phyloP scores from a whole-genome alignment of 768 basidiomycete species.

The Fibroporia radiculosa region DNA sequence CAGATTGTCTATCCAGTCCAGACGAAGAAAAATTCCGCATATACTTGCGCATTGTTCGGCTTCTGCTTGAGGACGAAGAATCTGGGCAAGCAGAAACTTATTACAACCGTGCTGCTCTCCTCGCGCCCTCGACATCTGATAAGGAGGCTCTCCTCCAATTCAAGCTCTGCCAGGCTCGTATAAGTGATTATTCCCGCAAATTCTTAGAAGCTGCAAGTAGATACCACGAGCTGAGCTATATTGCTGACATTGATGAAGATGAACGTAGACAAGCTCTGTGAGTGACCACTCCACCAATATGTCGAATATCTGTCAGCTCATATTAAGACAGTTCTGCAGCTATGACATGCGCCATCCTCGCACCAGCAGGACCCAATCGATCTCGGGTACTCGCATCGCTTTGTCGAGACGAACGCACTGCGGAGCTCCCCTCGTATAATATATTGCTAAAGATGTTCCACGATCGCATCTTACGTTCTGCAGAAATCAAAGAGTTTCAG shows the following conservation, averaged over 20 bases:
- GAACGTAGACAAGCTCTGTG: conserved; percentile 89
- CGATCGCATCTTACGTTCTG: conserved; percentile 88
- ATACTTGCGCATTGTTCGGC: conserved; percentile 90
- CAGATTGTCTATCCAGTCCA: conserved; percentile 7
- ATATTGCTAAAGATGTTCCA: conserved; percentile 98
- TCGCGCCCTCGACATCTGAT: conserved; percentile 75
- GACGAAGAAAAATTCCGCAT: conserved; percentile 86
- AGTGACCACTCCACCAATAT: conserved; percentile 22
- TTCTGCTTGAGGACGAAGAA: conserved; percentile 94
- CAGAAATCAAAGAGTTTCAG: conserved; percentile 88
- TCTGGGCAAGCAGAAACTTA: conserved; percentile 97
- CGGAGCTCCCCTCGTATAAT: conserved; percentile 72
- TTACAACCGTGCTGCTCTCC: conserved; percentile 90
- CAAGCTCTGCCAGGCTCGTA: conserved; percentile 90
- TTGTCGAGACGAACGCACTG: conserved; percentile 87
- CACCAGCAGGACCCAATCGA: conserved; percentile 93
- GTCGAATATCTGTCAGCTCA: conserved; percentile 6
- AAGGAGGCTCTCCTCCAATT: conserved; percentile 75
- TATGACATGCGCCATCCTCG: conserved; percentile 93
- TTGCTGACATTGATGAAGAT: conserved; percentile 86
- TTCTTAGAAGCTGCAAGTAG: conserved; percentile 91
- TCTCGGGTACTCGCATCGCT: conserved; percentile 89
- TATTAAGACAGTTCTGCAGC: conserved; percentile 77
- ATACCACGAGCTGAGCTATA: conserved; percentile 93
- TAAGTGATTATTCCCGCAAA: conserved; percentile 86